phyloP scores from a whole-genome alignment of 2,329 filamentous ascomycete genomes.

The Cordyceps militaris region DNA sequence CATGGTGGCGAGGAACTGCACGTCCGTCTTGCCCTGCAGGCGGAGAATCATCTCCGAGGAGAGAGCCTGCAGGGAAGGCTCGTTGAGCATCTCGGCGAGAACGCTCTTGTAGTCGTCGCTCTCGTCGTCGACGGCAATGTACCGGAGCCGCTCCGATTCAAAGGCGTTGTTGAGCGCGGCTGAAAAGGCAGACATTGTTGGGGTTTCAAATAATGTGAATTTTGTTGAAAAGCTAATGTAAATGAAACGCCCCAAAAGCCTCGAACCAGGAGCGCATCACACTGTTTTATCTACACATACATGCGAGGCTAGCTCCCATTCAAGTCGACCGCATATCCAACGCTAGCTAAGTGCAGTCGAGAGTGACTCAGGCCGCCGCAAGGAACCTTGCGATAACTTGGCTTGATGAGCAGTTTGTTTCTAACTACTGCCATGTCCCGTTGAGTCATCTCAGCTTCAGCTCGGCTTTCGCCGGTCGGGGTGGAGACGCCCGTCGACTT shows the following conservation, averaged over 20 bases:
- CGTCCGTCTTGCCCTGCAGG: slow-evolving; percentile 14
- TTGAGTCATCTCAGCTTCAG: neutral
- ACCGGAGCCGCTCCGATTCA: slow-evolving; percentile 16
- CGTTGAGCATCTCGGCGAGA: slow-evolving; percentile 13
- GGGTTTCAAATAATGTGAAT: neutral
- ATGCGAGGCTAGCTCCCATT: too few relatives aligned
- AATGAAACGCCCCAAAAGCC: neutral
- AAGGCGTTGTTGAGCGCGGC: slow-evolving; percentile 14
- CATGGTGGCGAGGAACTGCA: slow-evolving; percentile 12
- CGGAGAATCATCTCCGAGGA: slow-evolving; percentile 10
- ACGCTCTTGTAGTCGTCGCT: slow-evolving; percentile 15
- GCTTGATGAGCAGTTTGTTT: neutral
- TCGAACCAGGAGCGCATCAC: neutral
- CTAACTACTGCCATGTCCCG: neutral
- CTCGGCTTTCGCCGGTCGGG: neutral
- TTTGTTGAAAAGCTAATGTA: neutral
- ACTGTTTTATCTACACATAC: neutral
- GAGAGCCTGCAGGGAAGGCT: slow-evolving; percentile 15
- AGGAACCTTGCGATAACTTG: neutral
- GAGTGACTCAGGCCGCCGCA: neutral
- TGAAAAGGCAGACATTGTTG: slow-evolving; percentile 7
- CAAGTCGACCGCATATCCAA: neutral
- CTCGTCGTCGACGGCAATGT: slow-evolving; percentile 16
- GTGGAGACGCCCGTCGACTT: neutral
- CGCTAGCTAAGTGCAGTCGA: neutral